Base-by-base conservation (phyloP, 2,329 filamentous ascomycete genomes). In the Cryphonectria parasitica region DNA sequence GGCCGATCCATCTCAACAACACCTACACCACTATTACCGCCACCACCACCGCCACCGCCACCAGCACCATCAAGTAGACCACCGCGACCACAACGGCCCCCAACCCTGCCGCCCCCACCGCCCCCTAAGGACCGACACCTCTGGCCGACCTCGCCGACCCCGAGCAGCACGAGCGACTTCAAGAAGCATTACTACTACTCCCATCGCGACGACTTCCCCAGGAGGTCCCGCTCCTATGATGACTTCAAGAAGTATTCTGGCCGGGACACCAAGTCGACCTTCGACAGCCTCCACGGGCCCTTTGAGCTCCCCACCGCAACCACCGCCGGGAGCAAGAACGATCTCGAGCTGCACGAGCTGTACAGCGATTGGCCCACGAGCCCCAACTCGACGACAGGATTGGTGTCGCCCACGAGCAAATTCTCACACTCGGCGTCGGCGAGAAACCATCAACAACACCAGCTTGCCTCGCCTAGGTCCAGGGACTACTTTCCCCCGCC, bases 231-330 rank as follows among this genome's bases (percentile, higher is more conserved):
- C 39, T 61, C 56, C 28, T 19, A 61, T 25, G 66, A 67, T 1
- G 64, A 61, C 54, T 49, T 39, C 25, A 67, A 67, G 25, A 67
- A 49, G 66, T 4, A 39, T 4, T 19, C 5, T 5, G 58, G 58
- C 65, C 31, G 41, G 60, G 60, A 66, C 61, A n/a, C 61, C 65
- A 28, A 64, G 64, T 45, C 69, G 25, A 39, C 68, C 11, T 65
- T 64, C 49, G 63, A 60, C 58, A 58, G 60, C 64, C 62, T 63
- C 49, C 19, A 65, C n/a, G 71, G 71, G 13, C 71, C 71, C 15
- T 72, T 72, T 41, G 69, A 72, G 66, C 69, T 72, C 10, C 66
- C 58, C 4, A 45, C 34, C 7, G 58, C 43, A 13, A 39, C 62
- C 25, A 36, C 41, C 28, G 68, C 60, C 3, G 54, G 66, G 45